Conservation (phyloP, 768 basidiomycete species). For the Collybiopsis luxurians region DNA sequence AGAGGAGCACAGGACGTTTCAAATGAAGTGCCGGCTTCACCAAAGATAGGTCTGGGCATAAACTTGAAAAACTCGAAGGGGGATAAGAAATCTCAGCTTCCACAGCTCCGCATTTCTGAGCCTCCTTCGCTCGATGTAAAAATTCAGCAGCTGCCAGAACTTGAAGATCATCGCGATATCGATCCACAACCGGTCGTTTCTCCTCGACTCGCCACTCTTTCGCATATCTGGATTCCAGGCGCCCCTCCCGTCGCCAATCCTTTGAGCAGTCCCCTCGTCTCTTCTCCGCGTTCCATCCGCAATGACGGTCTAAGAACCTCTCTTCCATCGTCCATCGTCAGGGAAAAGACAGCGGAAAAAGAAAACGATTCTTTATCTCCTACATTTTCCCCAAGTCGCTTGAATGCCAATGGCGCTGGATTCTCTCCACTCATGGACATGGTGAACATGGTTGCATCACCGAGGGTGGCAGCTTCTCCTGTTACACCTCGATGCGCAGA, state of each 20-base stretch:
- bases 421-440: constrained; percentile 28
- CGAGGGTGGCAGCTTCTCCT: neutral
- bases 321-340: neutral
- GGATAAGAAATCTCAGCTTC: neutral
- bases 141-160: neutral
- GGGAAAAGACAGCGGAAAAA: neutral
- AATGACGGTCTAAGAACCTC: constrained; percentile 3
- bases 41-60: constrained; percentile 15
- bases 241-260: constrained; percentile 49
- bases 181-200: constrained; percentile 14
- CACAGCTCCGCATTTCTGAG: neutral
- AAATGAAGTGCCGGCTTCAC: constrained; percentile 34
- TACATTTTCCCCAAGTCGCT: neutral
- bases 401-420: constrained; percentile 16
- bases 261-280: constrained; percentile 9
- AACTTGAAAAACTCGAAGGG: constrained; percentile 16
- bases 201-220: constrained; percentile 44
- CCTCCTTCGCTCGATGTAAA: neutral
- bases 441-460: neutral
- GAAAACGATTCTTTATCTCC: neutral
- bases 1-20: constrained; percentile 15
- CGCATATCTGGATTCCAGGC: constrained; percentile 57
- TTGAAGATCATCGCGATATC: constrained; percentile 8
- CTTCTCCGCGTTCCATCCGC: constrained; percentile 11
- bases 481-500: neutral